Base-by-base conservation (phyloP, 805 yeast genomes). In the Yarrowia keelungensis region DNA sequence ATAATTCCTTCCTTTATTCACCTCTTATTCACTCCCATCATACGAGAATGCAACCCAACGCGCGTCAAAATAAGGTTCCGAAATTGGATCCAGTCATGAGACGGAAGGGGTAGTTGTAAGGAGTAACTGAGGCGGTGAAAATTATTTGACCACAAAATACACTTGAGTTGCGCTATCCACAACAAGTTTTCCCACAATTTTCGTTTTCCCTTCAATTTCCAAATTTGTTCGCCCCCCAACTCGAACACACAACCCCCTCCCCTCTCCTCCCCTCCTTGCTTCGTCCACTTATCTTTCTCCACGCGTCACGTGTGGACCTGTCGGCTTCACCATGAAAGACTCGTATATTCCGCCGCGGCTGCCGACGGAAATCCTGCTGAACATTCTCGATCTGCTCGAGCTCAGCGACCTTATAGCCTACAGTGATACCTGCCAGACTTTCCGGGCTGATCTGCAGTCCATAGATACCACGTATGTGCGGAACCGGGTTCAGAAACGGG, bases 341-440 rank as follows among this genome's bases (percentile, higher is more conserved):
- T 16, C 47, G n/a, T 32, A 49, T 8, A 19, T 51, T 36, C 59
- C 59, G 45, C 36, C 59, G 35, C 59, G 45, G 22, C 45, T 53
- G 35, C 59, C 59, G 35, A 39, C 45, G 45, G 59, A 53, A 22
- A 38, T 53, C 19, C 59, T 53, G 36, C 59, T 53, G 19, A 53
- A 39, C 19, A 39, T 53, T 5, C 45, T 53, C 19, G 46, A 53
- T 15, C 36, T 19, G 45, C 59, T 53, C 36, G 59, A 53, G 45
- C 59, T 53, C 59, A 26, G 19, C 32, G 59, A 53, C 45, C 59
- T 53, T 35, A 9, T 53, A 7, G 59, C 59, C 11, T 53, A 53
- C 45, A 19, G 45, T 5, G 59, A 53, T 16, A 22, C 59, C 15
- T 53, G 59, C 59, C n/a, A 15, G 45, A 53, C 59, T 5, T 53